Conservation (phyloP, 331 rosid genomes). For the Dryas integrifolia region DNA sequence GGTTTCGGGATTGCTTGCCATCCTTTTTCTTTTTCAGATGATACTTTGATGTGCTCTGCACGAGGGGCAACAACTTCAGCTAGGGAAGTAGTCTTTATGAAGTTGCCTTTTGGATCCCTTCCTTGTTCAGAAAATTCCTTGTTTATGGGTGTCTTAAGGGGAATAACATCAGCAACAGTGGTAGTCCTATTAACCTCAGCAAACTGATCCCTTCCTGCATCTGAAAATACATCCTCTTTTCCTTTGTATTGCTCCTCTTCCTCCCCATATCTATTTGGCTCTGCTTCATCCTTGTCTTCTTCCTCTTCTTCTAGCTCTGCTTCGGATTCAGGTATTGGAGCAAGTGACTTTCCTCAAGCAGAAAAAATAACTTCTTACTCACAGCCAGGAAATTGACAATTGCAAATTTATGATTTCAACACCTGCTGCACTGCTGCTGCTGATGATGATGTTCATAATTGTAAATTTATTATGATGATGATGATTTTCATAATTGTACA, state of each 20-base stretch:
- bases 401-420: conserved; percentile 22
- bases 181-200: conserved; percentile 33
- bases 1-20: conserved; percentile 97
- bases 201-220: conserved; percentile 31
- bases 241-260: conserved; percentile 29
- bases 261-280: conserved; percentile 23
- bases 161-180: conserved; percentile 20
- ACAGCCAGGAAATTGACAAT: conserved; percentile 26
- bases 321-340: conserved; percentile 93
- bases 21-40: conserved; percentile 49
- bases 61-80: conserved; percentile 36
- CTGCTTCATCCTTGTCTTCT: conserved; percentile 44
- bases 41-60: conserved; percentile 29
- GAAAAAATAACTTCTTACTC: conserved; percentile 41
- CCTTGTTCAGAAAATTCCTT: conserved; percentile 36
- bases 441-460: conserved; percentile 21
- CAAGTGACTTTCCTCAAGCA: conserved; percentile 96
- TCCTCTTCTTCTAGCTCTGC: conserved; percentile 78
- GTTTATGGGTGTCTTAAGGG: conserved; percentile 29
- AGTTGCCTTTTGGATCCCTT: conserved; percentile 36
- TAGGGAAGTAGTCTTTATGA: conserved; percentile 25
- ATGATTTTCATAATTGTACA: conserved; percentile 18
- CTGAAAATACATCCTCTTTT: conserved; percentile 26
- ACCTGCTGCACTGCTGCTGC: conserved; percentile 20
- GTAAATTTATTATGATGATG: conserved; percentile 4